These are phyloP conservation scores for Musa schizocarpa DNA, from an alignment of 176 grass and related monocot species.

Conservation along the genomic window DNA sequence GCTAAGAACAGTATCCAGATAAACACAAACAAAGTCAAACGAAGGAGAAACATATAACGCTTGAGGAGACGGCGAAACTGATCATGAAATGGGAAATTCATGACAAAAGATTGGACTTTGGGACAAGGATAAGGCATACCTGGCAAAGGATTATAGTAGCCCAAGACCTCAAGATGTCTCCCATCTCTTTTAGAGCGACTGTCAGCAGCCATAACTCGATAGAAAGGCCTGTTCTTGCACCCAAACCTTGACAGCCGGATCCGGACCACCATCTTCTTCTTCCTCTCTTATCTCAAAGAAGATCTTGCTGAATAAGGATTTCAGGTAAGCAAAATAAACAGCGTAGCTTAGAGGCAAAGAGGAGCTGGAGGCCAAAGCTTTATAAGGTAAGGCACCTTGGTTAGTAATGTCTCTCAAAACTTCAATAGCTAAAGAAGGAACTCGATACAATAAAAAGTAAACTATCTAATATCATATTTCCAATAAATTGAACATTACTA, in stretches of 20 bases:
- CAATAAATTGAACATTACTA: no score
- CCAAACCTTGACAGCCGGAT: conserved; percentile 68
- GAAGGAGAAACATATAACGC: no score
- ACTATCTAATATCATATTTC: no score
- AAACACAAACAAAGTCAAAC: no score
- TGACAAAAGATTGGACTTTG: not conserved
- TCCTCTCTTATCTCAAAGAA: not conserved
- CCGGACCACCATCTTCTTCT: conserved; percentile 52
- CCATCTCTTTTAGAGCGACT: conserved; percentile 69
- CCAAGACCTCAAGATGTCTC: conserved; percentile 78
- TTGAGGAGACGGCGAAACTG: not conserved
- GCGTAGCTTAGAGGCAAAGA: no score
- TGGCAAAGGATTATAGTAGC: conserved; percentile 78
- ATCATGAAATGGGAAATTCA: not conserved
- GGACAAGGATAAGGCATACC: not conserved
- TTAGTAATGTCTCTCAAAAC: no score
- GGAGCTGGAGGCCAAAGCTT: no score
- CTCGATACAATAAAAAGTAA: no score
- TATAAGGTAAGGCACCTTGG: no score
- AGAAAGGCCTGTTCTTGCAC: conserved; percentile 68
- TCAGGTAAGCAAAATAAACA: no score
- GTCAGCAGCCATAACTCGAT: conserved; percentile 76
- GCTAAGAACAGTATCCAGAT: no score
- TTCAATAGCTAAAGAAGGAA: no score
- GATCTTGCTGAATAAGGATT: not conserved